These are phyloP conservation scores for Mallotus japonicus DNA, from an alignment of 441 rosid species.

Conservation along the genomic window DNA sequence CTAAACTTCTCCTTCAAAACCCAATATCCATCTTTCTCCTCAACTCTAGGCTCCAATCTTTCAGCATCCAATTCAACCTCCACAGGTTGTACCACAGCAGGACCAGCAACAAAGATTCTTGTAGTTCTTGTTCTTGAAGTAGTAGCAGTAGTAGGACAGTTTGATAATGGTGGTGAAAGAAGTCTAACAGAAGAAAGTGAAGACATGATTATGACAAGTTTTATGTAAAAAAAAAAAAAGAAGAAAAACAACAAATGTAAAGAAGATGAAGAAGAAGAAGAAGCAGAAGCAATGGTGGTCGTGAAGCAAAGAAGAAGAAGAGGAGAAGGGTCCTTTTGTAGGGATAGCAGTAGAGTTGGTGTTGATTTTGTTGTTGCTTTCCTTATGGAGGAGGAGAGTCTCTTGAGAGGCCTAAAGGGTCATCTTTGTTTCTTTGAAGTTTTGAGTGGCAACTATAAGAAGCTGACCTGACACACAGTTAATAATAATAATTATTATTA, in stretches of 20 bases:
- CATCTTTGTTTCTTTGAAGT: constrained; percentile 16
- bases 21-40: constrained; percentile 66
- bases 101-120: constrained; percentile 34
- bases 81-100: constrained; percentile 33
- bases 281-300: constrained; percentile 1
- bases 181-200: constrained; percentile 53
- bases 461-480: background rate
- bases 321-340: constrained; percentile 31
- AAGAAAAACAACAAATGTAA: background rate
- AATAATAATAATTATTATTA: background rate
- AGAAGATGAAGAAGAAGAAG: constrained; percentile 5
- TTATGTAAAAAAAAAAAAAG: constrained; percentile 8
- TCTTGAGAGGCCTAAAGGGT: constrained; percentile 46
- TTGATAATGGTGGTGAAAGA: constrained; percentile 35
- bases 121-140: constrained; percentile 42
- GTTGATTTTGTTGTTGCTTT: constrained; percentile 13
- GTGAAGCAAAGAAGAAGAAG: constrained; percentile 1
- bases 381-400: constrained; percentile 15
- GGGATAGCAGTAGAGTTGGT: constrained; percentile 21
- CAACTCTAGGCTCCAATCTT: constrained; percentile 82
- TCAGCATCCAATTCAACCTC: constrained; percentile 37
- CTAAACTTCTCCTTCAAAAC: constrained; percentile 86
- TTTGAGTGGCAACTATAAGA: background rate
- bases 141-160: no score
- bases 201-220: constrained; percentile 27